Percentiles rank a stretch among this genome's conserved stretches.
phyloP scores from a whole-genome alignment of 108 stramenopile species.

The Mediolabrus comicus region DNA sequence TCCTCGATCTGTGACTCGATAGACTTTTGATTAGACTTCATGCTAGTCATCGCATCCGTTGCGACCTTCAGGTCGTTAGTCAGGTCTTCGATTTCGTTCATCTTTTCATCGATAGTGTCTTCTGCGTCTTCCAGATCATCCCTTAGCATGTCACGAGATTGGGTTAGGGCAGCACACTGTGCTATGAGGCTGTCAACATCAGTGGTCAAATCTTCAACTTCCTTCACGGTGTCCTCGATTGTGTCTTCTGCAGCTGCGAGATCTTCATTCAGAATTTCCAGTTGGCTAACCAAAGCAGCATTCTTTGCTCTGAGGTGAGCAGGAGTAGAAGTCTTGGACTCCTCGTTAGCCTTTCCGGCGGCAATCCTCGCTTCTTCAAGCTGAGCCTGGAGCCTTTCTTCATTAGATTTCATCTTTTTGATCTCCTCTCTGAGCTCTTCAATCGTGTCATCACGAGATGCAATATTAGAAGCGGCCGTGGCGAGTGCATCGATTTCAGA shows the following conservation, averaged over 20 bases:
- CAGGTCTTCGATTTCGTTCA: constrained; percentile 12
- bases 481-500: not conserved
- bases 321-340: too few species aligned
- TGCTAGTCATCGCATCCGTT: not conserved
- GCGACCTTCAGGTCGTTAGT: constrained; percentile 1
- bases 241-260: not conserved
- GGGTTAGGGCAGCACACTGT: not conserved
- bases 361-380: too few species aligned
- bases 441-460: not conserved
- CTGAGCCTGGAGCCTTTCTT: too few species aligned
- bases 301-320: too few species aligned
- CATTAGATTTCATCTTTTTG: too few species aligned
- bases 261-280: not conserved
- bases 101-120: constrained; percentile 46
- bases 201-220: not conserved
- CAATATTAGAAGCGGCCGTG: not conserved
- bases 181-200: not conserved
- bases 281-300: too few species aligned
- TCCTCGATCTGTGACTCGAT: constrained; percentile 5
- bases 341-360: too few species aligned
- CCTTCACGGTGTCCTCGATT: not conserved
- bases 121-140: constrained; percentile 29
- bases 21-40: constrained; percentile 6
- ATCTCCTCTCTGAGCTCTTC: constrained; percentile 32
- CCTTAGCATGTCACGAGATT: not conserved